These are phyloP conservation scores for Aspergillus intermedius DNA, from an alignment of 2,329 filamentous ascomycete species.

Conservation along the genomic window DNA sequence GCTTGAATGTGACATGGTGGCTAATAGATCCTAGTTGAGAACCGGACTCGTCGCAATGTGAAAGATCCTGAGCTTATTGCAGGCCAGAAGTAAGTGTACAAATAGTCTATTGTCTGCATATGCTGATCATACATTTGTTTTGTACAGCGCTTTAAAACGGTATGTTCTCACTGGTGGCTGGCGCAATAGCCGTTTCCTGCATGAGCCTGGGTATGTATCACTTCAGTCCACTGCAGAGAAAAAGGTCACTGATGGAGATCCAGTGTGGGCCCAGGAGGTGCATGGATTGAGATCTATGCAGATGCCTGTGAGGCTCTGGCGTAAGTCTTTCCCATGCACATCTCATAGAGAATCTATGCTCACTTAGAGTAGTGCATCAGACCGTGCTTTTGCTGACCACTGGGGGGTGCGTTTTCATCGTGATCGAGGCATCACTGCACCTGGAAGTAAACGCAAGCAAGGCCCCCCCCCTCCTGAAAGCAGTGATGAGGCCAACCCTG, in stretches of 20 bases:
- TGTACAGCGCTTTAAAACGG: neutral
- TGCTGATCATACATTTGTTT: neutral
- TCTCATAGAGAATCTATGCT: neutral
- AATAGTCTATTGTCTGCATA: neutral
- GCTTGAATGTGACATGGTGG: neutral
- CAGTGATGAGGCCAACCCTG: too few species aligned
- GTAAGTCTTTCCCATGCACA: neutral
- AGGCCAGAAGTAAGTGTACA: neutral
- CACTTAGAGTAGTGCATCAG: neutral
- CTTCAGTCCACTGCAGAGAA: neutral
- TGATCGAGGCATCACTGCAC: too few species aligned
- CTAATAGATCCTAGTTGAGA: neutral
- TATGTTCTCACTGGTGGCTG: neutral
- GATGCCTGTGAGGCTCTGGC: neutral
- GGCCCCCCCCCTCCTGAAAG: too few species aligned
- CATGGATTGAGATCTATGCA: neutral
- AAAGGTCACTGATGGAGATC: neutral
- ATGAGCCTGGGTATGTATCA: neutral
- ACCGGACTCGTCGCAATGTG: slow-evolving; percentile 2
- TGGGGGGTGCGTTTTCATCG: too few species aligned
- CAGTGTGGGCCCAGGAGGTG: neutral
- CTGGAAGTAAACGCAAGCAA: too few species aligned
- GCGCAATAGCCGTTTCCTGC: neutral
- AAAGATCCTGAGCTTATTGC: neutral
- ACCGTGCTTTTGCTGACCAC: neutral